Base-by-base conservation (phyloP, 306 rosid species). In the Prosopis cineraria region DNA sequence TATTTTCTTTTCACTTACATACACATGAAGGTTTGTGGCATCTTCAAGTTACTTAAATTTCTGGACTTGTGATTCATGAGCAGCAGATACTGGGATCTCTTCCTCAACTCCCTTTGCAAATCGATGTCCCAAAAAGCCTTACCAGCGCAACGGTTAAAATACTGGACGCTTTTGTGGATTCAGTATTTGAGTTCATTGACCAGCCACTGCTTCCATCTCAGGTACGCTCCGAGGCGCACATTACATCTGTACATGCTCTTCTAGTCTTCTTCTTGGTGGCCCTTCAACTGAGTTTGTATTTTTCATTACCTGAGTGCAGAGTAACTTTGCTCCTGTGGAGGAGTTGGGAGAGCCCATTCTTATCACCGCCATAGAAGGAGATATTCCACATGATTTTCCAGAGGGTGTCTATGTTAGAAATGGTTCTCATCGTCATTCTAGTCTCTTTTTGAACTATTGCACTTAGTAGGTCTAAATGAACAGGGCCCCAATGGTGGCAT, bases 351-450 rank as follows among this genome's bases (percentile, higher is more conserved):
- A 78, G 22, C 60, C 87, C 22, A 55, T 73, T 29, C 43, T 60
- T 9, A 72, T 88, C 76, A 60, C 45, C 6, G 10, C 29, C 71
- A 74, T 81, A 53, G 73, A 75, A 83, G 92, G 93, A 22, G 25
- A 71, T 41, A 70, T 91, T 50, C 92, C 93, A 7, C 52, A 66
- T 33, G 58, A 76, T n/a, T 91, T 91, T 56, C 88, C 84, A 2
- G 70, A 77, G 37, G 93, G 92, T 29, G 84, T 87, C 66, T 87
- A 67, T 79, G 19, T 87, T 27, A 84, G 89, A 87, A 89, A 86
- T 72, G 96, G 92, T 87, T 1, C 14, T 68, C 24, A n/a, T n/a
- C n/a, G n/a, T n/a, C n/a, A 0, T 19, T 37, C 31, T 36, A 0
- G 1, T n/a, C 50, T 20, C 10, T 6, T 73, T 7, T 72, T 72